Evolutionary conservation across 805 yeast genomes (phyloP).

Genomic region (Ogataea wickerhamii): DNA sequence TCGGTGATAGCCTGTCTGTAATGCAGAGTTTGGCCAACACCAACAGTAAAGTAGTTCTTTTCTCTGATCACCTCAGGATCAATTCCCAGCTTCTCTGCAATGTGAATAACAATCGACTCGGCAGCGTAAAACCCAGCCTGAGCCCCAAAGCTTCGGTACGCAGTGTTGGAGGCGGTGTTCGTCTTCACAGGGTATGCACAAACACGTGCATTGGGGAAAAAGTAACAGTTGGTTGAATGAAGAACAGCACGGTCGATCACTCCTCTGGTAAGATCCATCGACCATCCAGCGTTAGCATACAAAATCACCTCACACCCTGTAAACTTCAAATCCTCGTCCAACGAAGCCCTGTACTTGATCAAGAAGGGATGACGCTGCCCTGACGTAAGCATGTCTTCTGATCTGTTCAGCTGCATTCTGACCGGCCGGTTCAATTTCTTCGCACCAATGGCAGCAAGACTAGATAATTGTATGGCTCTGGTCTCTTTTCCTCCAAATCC

Average conservation of each 20-base stretch:
- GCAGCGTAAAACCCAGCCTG: conserved; percentile 47
- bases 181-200: conserved; percentile 41
- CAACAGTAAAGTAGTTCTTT: conserved; percentile 35
- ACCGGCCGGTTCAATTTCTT: conserved; percentile 41
- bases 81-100: conserved; percentile 37
- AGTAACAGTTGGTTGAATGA: conserved; percentile 42
- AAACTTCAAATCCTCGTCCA: conserved; percentile 40
- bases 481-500: conserved; percentile 51
- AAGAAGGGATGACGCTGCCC: conserved; percentile 49
- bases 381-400: conserved; percentile 43
- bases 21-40: conserved; percentile 32
- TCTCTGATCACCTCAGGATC: conserved; percentile 39
- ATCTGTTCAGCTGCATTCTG: conserved; percentile 37
- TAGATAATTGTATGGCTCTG: conserved; percentile 37
- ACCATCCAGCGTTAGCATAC: conserved; percentile 47
- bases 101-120: conserved; percentile 38
- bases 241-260: conserved; percentile 46
- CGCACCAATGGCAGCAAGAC: conserved; percentile 41
- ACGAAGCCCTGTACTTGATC: conserved; percentile 39
- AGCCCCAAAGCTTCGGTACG: conserved; percentile 48
- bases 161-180: conserved; percentile 45
- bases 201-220: conserved; percentile 39
- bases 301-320: conserved; percentile 37
- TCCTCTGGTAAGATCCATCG: conserved; percentile 46
- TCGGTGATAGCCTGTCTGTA: conserved; percentile 40